Base-by-base conservation (phyloP, 768 basidiomycete species). In the Boletus rufocinnamomeus region DNA sequence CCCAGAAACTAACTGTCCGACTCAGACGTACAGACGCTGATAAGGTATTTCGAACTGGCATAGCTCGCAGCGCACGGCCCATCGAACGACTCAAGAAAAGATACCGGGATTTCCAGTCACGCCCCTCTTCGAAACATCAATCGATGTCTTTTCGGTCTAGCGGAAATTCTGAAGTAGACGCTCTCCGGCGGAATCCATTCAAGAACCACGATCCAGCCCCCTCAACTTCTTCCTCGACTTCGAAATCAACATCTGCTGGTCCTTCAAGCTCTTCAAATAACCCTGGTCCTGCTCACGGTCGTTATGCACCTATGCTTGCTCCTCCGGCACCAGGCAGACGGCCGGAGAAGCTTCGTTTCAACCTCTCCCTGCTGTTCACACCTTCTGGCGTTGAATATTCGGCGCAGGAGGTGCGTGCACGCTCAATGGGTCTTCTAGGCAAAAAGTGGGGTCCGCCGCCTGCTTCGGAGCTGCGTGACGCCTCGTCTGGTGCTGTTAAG, bases 401-500 rank as follows among this genome's bases (percentile, higher is more conserved):
- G 65, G 85, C 88, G 25, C 86, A 91, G 67, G 95, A 93, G 79
- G 87, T 86, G 37, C 80, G 92, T 11, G 89, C 92, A 2, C 84
- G 85, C 19, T 87, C 87, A 10, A 88, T 92, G 79, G 92, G 92
- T 30, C 81, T 93, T 16, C 76, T 91, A 10, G 88, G 88, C 21
- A 94, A 93, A 79, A 89, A 88, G 71, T 94, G 92, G 92, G 85
- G 86, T 4, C 83, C 85, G 1, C 86, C 87, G 1, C 78, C 82
- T 6, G 72, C 80, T 11, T 73, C 78, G 10, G 72, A 75, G 52
- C 58, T 74, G 23, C 68, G 68, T 35, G 73, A 70, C 27, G 65
- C 74, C 7, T 72, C 75, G 4, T 73, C 77, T 10, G 72, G 73
- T 1, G 72, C 79, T 11, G 54, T 72, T 7, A 72, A 74, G 16